These are phyloP conservation scores for Puccinia horiana DNA, from an alignment of 1,284 basidiomycete genomes.

Conservation along the genomic window DNA sequence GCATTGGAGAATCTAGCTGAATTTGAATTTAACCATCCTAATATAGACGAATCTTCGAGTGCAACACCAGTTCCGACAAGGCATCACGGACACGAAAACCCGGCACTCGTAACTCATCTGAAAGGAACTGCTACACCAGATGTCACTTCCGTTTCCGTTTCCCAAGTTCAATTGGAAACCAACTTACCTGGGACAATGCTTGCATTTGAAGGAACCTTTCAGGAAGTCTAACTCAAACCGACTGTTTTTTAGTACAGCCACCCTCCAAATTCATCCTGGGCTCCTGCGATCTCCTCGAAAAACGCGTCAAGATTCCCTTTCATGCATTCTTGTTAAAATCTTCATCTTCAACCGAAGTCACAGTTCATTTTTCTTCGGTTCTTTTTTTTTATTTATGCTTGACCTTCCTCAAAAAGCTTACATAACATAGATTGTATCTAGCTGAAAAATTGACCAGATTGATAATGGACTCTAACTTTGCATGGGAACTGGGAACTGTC, in stretches of 20 bases:
- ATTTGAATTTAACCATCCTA: neutral
- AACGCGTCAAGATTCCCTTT: neutral
- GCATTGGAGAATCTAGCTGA: neutral
- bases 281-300: neutral
- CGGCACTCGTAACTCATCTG: too few species aligned
- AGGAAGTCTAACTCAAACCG: neutral
- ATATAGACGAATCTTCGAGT: neutral
- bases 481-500: neutral
- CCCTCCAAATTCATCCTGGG: neutral
- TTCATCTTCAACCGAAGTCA: neutral
- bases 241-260: neutral
- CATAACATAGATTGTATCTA: constrained; percentile 7
- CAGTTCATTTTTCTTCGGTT: neutral
- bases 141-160: too few species aligned
- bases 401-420: neutral
- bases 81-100: neutral
- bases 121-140: too few species aligned
- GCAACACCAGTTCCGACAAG: constrained; percentile 5
- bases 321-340: neutral
- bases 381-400: neutral
- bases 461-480: neutral
- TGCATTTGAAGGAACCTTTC: neutral
- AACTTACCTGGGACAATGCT: neutral
- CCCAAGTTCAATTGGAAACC: neutral
- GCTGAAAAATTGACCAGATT: neutral